phyloP scores from a whole-genome alignment of 164 flowering plant species.

The Brasenia schreberi region DNA sequence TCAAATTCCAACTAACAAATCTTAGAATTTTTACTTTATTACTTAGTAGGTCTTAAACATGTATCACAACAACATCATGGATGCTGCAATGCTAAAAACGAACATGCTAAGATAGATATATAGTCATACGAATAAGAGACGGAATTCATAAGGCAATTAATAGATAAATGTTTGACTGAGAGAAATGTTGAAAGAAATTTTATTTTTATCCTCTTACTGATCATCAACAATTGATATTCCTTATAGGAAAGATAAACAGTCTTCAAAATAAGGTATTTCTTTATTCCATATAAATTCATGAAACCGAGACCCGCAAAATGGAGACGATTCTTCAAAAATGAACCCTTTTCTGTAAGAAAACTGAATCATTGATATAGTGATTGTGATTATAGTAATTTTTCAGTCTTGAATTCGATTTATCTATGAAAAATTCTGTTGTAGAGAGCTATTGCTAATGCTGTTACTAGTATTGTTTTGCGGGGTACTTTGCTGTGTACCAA shows the following conservation, averaged over 20 bases:
- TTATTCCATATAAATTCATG: background rate
- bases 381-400: background rate
- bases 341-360: background rate
- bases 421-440: background rate
- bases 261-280: background rate
- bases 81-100: too few relatives aligned
- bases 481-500: constrained; percentile 15
- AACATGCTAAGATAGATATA: too few relatives aligned
- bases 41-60: too few relatives aligned
- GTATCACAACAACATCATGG: too few relatives aligned
- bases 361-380: background rate
- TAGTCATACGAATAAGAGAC: too few relatives aligned
- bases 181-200: too few relatives aligned
- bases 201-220: too few relatives aligned
- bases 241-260: background rate
- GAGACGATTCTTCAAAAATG: background rate
- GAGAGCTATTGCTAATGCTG: constrained; percentile 8
- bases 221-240: too few relatives aligned
- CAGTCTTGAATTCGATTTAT: background rate
- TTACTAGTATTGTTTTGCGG: constrained; percentile 9
- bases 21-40: too few relatives aligned
- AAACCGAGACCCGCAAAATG: background rate
- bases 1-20: too few relatives aligned
- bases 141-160: too few relatives aligned
- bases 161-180: too few relatives aligned